These are phyloP conservation scores for Vitis hybrid DNA, from an alignment of 177 flowering plant genomes.

Conservation along the genomic window DNA sequence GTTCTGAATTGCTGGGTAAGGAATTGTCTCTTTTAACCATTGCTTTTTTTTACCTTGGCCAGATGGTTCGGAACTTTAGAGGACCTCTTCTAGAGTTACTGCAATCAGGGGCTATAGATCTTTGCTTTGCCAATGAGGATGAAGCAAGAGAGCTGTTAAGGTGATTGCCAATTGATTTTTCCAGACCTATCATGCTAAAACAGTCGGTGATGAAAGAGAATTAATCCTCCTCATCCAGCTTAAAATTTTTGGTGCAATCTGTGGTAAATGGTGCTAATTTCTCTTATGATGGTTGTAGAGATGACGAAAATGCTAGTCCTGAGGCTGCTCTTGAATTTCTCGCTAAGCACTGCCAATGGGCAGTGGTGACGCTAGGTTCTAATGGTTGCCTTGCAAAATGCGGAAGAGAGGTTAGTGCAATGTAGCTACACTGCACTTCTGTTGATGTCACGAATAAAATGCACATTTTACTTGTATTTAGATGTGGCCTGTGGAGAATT, in stretches of 20 bases:
- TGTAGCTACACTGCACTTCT: neutral
- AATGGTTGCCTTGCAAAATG: conserved; percentile 89
- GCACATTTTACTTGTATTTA: no score
- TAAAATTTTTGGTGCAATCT: neutral
- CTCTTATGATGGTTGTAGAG: conserved; percentile 32
- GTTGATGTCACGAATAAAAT: neutral
- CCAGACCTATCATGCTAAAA: neutral
- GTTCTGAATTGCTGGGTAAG: no score
- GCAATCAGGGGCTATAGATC: conserved; percentile 78
- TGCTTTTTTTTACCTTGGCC: conserved; percentile 14
- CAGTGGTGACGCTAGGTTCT: conserved; percentile 84
- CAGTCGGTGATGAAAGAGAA: neutral
- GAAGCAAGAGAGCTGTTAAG: conserved; percentile 88
- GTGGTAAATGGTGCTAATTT: conserved; percentile 4
- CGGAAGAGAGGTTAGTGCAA: conserved; percentile 68
- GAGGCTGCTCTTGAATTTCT: conserved; percentile 77
- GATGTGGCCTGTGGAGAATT: no score
- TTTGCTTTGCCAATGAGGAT: conserved; percentile 97
- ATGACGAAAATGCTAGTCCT: conserved; percentile 49
- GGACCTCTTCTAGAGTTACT: conserved; percentile 61
- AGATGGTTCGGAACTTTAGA: conserved; percentile 90
- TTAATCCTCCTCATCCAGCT: no score
- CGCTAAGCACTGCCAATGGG: conserved; percentile 73
- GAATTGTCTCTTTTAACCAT: no score
- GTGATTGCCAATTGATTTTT: conserved; percentile 30